phyloP scores from a whole-genome alignment of 2,329 filamentous ascomycete genomes.

The Phaeoacremonium minimum region DNA sequence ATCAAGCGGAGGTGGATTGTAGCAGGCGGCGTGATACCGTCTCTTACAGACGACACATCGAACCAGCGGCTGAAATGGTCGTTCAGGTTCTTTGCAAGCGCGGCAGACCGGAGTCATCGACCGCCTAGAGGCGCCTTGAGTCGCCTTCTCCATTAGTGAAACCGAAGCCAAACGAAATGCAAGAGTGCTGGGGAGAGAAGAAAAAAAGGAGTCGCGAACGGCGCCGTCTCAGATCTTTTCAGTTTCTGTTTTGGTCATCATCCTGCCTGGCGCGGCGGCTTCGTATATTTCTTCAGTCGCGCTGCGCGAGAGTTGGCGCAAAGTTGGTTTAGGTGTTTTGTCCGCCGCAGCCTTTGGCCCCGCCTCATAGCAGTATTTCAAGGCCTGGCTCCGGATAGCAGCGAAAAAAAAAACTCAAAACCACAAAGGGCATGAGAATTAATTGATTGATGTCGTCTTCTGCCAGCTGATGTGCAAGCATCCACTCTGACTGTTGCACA shows the following conservation, averaged over 20 bases:
- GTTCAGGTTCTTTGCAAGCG: too few species aligned
- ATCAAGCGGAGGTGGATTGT: slow-evolving; percentile 12
- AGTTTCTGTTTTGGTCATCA: slow-evolving; percentile 53
- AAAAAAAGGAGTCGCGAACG: too few species aligned
- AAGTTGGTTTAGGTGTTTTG: too few species aligned
- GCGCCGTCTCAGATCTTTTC: slow-evolving; percentile 71
- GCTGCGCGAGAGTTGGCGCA: background rate
- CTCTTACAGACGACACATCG: slow-evolving; percentile 14
- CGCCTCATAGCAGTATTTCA: slow-evolving; percentile 35
- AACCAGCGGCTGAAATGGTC: slow-evolving; percentile 14
- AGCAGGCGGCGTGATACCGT: slow-evolving; percentile 17
- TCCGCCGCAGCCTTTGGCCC: slow-evolving; percentile 59
- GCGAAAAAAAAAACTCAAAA: slow-evolving; percentile 26
- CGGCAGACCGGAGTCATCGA: too few species aligned
- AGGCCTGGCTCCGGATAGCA: slow-evolving; percentile 50
- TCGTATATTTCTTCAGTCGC: slow-evolving; percentile 20
- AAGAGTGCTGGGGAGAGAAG: too few species aligned
- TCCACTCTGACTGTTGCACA: too few species aligned
- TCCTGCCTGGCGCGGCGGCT: slow-evolving; percentile 45
- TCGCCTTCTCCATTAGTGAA: too few species aligned
- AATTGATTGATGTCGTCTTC: too few species aligned
- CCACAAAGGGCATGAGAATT: too few species aligned
- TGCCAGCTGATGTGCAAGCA: too few species aligned
- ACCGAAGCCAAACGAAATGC: too few species aligned
- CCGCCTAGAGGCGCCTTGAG: too few species aligned